Conservation (phyloP, 345 rosid genomes). For the Eucalyptus viminalis region DNA sequence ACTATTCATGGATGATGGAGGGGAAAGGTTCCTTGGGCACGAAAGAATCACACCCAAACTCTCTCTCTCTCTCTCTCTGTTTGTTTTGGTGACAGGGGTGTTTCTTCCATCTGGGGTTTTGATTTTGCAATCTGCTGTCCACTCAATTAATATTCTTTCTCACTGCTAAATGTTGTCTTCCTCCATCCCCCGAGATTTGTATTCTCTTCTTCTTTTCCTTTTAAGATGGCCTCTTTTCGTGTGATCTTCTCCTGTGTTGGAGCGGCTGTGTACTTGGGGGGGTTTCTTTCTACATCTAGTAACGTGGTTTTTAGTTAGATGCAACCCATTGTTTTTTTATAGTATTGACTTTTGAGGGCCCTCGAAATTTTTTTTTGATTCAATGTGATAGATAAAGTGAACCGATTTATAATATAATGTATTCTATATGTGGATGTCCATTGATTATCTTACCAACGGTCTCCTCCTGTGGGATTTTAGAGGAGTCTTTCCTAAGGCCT, state of each 20-base stretch:
- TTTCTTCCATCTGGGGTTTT: not conserved
- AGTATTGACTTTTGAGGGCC: not conserved
- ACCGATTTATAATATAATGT: not conserved
- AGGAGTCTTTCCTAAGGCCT: not conserved
- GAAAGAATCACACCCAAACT: not conserved
- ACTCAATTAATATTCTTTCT: not conserved
- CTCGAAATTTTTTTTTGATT: not conserved
- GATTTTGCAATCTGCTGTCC: not conserved
- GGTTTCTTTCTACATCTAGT: not conserved
- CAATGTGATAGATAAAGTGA: not conserved
- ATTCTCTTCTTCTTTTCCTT: not conserved
- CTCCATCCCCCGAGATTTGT: not conserved
- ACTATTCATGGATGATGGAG: not conserved
- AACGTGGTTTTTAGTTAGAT: not conserved
- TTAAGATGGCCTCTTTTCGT: not conserved
- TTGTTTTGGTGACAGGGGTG: not conserved
- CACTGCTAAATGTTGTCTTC: not conserved
- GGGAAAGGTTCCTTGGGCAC: not conserved
- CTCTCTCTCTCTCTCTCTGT: not conserved
- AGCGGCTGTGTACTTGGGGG: not conserved
- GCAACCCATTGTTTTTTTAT: not conserved
- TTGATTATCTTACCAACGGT: not conserved
- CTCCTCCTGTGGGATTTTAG: not conserved
- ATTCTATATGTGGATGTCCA: not conserved
- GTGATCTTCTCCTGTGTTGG: not conserved